A percentile compares a stretch with the other conserved stretches of the same genome.
Conservation (phyloP, 202 grass and related monocot species). For the Zizania palustris region DNA sequence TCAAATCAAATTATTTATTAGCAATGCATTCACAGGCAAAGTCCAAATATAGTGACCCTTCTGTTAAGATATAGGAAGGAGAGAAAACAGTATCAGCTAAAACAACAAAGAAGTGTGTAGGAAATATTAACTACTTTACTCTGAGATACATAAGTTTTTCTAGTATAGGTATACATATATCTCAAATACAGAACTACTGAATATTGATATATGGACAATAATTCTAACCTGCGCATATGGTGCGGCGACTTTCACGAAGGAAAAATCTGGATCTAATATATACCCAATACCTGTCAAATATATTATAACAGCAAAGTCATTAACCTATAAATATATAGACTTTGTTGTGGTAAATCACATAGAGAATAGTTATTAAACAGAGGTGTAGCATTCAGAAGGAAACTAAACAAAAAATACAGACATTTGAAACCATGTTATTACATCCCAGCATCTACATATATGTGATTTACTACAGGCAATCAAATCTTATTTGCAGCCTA, state of each 20-base stretch:
- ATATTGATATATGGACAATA: neutral
- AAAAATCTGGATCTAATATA: constrained; percentile 87
- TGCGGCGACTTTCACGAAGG: constrained; percentile 86
- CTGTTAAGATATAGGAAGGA: neutral
- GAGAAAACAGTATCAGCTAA: constrained; percentile 21
- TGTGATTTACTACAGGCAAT: constrained; percentile 7
- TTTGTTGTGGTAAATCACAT: neutral
- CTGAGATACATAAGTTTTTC: neutral
- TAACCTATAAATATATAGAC: neutral
- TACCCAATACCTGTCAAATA: constrained; percentile 82
- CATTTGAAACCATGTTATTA: too few species aligned
- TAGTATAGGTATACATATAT: neutral
- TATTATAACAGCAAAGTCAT: constrained; percentile 38
- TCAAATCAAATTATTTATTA: constrained; percentile 33
- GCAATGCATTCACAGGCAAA: constrained; percentile 30
- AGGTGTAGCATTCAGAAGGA: constrained; percentile 3
- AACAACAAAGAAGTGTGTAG: constrained; percentile 13
- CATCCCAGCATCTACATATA: constrained; percentile 1
- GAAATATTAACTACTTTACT: neutral
- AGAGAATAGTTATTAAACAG: constrained; percentile 2
- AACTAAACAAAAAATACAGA: neutral
- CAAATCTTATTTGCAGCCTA: constrained; percentile 18
- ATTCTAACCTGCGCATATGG: constrained; percentile 83
- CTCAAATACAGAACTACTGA: neutral
- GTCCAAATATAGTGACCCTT: constrained; percentile 29